Percentiles rank a stretch among this genome's conserved stretches.
Conservation (phyloP, 179 eudicot species). For the Beta lomatogona region DNA sequence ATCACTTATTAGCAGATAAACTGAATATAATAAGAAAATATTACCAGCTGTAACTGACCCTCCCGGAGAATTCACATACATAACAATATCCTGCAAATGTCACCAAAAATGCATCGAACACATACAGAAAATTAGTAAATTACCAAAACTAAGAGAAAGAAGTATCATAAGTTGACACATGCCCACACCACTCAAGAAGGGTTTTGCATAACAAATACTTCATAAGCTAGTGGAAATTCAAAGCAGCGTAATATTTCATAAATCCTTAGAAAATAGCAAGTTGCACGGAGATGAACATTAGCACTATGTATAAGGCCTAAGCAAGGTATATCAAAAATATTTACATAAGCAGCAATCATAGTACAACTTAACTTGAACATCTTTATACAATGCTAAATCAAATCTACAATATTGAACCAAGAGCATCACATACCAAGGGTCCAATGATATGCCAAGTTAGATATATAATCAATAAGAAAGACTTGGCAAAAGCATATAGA, state of each 20-base stretch:
- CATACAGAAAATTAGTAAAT: background rate
- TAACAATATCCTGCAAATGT: constrained; percentile 79
- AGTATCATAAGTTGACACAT: background rate
- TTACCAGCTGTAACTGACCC: constrained; percentile 98
- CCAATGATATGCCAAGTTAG: too few species aligned
- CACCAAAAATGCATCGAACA: background rate
- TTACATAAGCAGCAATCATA: background rate
- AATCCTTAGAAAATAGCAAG: constrained; percentile 1
- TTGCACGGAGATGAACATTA: background rate
- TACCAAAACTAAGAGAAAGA: background rate
- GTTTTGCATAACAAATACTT: background rate
- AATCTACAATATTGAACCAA: background rate
- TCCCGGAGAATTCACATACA: constrained; percentile 98
- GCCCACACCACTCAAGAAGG: background rate
- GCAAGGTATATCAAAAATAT: background rate
- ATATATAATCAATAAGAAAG: too few species aligned
- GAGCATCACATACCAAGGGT: too few species aligned
- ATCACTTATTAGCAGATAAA: background rate
- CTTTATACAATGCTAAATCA: background rate
- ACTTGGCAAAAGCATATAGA: too few species aligned
- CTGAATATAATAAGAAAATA: background rate
- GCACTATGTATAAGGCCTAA: too few species aligned
- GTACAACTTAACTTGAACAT: background rate
- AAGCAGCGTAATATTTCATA: background rate
- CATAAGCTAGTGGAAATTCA: background rate